Percentiles rank a stretch among this genome's conserved stretches.
phyloP scores from a whole-genome alignment of 768 basidiomycete species.

The Mycena sanguinolenta region DNA sequence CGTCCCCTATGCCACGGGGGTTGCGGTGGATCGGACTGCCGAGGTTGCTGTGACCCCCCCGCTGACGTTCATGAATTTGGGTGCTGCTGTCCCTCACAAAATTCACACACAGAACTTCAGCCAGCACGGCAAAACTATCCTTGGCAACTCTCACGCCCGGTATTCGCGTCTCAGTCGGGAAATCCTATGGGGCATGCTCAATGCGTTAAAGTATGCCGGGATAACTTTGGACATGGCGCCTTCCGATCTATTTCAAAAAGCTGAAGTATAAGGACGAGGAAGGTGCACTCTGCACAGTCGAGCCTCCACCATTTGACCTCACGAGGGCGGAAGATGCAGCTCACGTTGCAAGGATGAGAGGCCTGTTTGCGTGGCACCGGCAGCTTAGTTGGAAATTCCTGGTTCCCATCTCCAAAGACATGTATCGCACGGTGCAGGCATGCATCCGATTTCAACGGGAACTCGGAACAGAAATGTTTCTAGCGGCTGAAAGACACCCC shows the following conservation, averaged over 20 bases:
- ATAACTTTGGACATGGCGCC: neutral
- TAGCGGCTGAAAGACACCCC: too few species aligned
- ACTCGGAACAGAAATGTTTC: too few species aligned
- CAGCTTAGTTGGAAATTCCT: too few species aligned
- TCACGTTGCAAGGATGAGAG: too few species aligned
- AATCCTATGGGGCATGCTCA: neutral
- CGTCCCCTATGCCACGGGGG: conserved; percentile 2
- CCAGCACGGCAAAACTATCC: neutral
- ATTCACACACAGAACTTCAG: neutral
- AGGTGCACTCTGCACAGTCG: too few species aligned
- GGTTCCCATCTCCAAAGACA: too few species aligned
- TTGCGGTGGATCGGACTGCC: too few species aligned
- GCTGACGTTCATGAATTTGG: neutral
- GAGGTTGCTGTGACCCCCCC: conserved; percentile 1
- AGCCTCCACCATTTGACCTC: too few species aligned
- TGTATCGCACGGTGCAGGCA: too few species aligned
- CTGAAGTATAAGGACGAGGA: neutral
- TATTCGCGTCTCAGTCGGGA: neutral
- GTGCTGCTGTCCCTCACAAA: conserved; percentile 2
- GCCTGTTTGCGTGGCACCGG: too few species aligned
- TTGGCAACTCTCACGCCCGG: neutral
- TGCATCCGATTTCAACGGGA: too few species aligned
- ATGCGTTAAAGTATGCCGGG: neutral
- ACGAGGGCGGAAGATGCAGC: too few species aligned
- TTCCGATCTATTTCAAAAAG: neutral